Evolutionary conservation across 176 grass and related monocot species (phyloP).

Genomic region (Tillandsia fasciculata): DNA sequence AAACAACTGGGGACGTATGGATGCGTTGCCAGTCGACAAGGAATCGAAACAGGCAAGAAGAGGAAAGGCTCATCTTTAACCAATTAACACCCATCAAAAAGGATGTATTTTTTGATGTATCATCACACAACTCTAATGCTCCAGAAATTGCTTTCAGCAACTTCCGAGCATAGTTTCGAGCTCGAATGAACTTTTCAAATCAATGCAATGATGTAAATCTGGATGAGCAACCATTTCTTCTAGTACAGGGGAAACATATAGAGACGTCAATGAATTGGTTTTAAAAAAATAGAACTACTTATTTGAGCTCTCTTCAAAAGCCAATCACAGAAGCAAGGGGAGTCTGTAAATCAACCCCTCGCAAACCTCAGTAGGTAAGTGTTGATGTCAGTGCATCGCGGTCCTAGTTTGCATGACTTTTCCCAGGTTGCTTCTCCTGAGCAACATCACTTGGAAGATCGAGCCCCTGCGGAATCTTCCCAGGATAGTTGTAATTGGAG

Average conservation of each 20-base stretch:
- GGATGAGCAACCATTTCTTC: not conserved
- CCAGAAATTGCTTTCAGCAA: no score
- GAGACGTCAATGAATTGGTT: slow-evolving; percentile 5
- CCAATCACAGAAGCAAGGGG: no score
- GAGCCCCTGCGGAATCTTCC: slow-evolving; percentile 34
- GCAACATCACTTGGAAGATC: slow-evolving; percentile 49
- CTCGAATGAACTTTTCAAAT: not conserved
- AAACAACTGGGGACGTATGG: no score
- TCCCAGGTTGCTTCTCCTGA: slow-evolving; percentile 17
- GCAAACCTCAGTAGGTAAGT: not conserved
- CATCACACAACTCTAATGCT: no score
- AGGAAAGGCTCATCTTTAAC: no score
- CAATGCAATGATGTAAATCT: slow-evolving; percentile 3
- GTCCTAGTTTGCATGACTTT: slow-evolving; percentile 9
- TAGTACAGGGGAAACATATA: not conserved
- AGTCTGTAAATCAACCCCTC: no score
- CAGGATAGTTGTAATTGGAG: slow-evolving; percentile 40
- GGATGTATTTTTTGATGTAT: no score
- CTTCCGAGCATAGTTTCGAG: no score
- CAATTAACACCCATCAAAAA: no score
- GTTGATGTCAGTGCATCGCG: not conserved
- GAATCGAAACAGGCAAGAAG: no score
- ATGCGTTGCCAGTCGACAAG: no score
- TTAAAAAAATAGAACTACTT: not conserved
- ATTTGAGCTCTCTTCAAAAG: not conserved